phyloP scores from a whole-genome alignment of 2,329 filamentous ascomycete species.

The Pestalotiopsis sp. region DNA sequence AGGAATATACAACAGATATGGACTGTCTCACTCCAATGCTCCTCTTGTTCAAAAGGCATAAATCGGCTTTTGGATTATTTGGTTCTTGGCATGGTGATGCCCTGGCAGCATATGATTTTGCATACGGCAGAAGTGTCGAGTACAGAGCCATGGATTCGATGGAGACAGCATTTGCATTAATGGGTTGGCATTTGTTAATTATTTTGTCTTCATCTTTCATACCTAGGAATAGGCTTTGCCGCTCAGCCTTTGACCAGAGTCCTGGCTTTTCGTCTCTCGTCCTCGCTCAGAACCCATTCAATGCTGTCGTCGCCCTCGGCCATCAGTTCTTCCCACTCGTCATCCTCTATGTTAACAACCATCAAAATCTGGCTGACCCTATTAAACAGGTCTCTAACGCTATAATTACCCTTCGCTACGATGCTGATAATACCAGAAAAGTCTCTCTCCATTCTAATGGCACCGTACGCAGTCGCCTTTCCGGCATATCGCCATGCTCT shows the following conservation, averaged over 20 bases:
- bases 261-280: slow-evolving; percentile 66
- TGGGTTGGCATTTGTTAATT: background rate
- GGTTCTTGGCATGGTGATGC: too few species aligned
- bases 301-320: slow-evolving; percentile 54
- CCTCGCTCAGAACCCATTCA: slow-evolving; percentile 60
- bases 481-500: slow-evolving; percentile 80
- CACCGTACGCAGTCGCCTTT: slow-evolving; percentile 75
- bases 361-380: slow-evolving; percentile 71
- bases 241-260: slow-evolving; percentile 51
- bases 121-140: background rate
- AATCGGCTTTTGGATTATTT: too few species aligned
- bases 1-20: background rate
- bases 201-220: background rate
- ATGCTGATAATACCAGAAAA: slow-evolving; percentile 67
- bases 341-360: slow-evolving; percentile 79
- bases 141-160: background rate
- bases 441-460: slow-evolving; percentile 72
- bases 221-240: background rate
- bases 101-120: background rate
- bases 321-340: slow-evolving; percentile 74
- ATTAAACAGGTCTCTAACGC: slow-evolving; percentile 67
- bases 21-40: background rate
- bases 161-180: background rate
- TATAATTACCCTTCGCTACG: slow-evolving; percentile 64
- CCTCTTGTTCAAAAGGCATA: background rate